Conservation (phyloP, 176 grass and related monocot genomes). For the Zea luxurians region DNA sequence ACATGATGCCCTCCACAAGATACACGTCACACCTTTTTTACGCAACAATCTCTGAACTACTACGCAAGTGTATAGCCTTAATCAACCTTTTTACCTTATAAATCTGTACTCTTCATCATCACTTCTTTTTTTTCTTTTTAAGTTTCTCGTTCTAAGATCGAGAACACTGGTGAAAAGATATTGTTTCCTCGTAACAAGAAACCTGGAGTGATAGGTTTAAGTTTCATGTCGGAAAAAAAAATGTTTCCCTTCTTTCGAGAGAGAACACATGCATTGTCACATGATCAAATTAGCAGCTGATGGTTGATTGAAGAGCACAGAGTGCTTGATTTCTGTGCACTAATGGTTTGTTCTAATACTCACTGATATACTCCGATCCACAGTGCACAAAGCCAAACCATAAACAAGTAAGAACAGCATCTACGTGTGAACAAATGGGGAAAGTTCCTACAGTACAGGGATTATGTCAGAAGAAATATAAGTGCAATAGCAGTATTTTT, state of each 20-base stretch:
- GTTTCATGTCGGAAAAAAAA: background rate
- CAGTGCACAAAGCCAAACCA: background rate
- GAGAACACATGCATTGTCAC: background rate
- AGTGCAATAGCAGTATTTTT: constrained; percentile 14
- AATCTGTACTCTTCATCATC: background rate
- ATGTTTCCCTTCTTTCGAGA: background rate
- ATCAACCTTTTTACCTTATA: background rate
- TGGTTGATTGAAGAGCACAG: background rate
- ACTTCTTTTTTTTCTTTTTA: background rate
- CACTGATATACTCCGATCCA: background rate
- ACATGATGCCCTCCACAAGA: constrained; percentile 48
- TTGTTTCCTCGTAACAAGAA: background rate
- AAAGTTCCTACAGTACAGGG: background rate
- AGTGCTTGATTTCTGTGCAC: background rate
- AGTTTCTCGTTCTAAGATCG: background rate
- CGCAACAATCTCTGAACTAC: constrained; percentile 17
- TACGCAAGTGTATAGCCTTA: background rate
- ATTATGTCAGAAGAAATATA: constrained; percentile 12
- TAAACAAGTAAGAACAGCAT: background rate
- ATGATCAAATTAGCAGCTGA: background rate
- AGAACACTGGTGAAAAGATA: background rate
- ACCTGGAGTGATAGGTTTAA: background rate
- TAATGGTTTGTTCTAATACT: background rate
- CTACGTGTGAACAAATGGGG: background rate
- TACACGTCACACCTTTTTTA: background rate